Base-by-base conservation (phyloP, 345 rosid species). In the Gossypium turneri region DNA sequence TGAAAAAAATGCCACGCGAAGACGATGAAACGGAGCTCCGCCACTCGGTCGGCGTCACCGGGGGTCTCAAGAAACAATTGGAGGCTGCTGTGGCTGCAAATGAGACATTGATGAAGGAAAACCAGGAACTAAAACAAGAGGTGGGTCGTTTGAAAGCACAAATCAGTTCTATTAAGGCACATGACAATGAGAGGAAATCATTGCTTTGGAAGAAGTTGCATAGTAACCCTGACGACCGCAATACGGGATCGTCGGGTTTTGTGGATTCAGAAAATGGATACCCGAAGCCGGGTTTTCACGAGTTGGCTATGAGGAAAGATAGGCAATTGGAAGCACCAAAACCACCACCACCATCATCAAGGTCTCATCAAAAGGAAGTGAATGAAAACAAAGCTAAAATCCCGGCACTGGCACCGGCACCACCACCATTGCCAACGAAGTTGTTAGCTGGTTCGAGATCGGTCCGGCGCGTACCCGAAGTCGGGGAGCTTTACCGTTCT, bases 131-230 rank as follows among this genome's bases (percentile, higher is more conserved):
- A 67, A 80, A 82, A 62, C 94, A 85, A 79, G 98, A 94, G 84
- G 85, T 88, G 0, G 62, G 81, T 4, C 92, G 91, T 48, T 79
- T 94, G n/a, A 90, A 84, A 83, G 84, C 90, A 22, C 97, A 88
- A 47, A 82, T 94, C 61, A 81, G 51, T 77, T 86, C 90, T 45
- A 89, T 91, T 76, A 90, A 88, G 84, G 93, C 94, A 41, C 93
- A 88, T 67, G 98, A 90, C 60, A 90, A 88, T 62, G 98, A 91
- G 84, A 88, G 98, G 74, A 91, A 88, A 84, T 84, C 95, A 59
- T 77, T 86, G 82, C 90, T 91, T 12, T 91, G 98, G 98, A 92
- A 94, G 89, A 92, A 92, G 84, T 77, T 92, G 68, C 97, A 94
- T 79, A 89, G 77, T 78, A 73, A 91, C 51, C 80, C 77, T 24